Percentiles rank a stretch among this genome's conserved stretches.
phyloP scores from a whole-genome alignment of 2,329 filamentous ascomycete genomes.

The Botryosphaeria dothidea region DNA sequence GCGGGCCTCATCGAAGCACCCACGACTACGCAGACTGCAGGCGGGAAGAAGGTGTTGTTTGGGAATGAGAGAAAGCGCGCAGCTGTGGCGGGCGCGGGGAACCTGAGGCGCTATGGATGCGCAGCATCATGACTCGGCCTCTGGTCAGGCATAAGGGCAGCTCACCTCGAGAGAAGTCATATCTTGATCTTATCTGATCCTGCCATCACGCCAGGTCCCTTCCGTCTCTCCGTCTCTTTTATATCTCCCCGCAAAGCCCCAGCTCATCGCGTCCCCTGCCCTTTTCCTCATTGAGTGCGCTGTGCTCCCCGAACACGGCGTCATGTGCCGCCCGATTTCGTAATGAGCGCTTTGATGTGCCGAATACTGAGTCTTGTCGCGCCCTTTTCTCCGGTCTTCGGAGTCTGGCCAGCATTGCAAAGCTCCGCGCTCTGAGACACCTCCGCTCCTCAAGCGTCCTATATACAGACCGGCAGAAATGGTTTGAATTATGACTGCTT shows the following conservation, averaged over 20 bases:
- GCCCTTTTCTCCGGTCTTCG: neutral
- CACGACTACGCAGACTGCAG: neutral
- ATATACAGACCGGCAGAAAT: no score
- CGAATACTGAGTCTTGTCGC: neutral
- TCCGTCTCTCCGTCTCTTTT: conserved; percentile 6
- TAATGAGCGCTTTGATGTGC: neutral
- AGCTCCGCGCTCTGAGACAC: no score
- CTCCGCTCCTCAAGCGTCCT: no score
- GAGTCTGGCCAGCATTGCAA: neutral
- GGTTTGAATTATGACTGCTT: no score
- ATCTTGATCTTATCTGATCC: conserved; percentile 13
- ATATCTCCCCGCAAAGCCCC: conserved; percentile 4
- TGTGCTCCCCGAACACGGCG: conserved; percentile 11
- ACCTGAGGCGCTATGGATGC: neutral
- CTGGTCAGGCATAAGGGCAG: neutral
- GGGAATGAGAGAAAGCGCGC: neutral
- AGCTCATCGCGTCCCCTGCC: neutral
- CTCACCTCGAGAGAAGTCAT: neutral
- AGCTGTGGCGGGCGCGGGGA: neutral
- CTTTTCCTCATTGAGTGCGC: neutral
- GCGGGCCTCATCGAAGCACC: conserved; percentile 19
- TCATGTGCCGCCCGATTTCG: neutral
- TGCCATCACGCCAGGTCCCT: neutral
- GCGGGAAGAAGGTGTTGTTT: neutral
- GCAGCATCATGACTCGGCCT: conserved; percentile 16